Percentiles rank a stretch among this genome's conserved stretches.
phyloP scores from a whole-genome alignment of 768 basidiomycete genomes.

The Boletus barrowsii region DNA sequence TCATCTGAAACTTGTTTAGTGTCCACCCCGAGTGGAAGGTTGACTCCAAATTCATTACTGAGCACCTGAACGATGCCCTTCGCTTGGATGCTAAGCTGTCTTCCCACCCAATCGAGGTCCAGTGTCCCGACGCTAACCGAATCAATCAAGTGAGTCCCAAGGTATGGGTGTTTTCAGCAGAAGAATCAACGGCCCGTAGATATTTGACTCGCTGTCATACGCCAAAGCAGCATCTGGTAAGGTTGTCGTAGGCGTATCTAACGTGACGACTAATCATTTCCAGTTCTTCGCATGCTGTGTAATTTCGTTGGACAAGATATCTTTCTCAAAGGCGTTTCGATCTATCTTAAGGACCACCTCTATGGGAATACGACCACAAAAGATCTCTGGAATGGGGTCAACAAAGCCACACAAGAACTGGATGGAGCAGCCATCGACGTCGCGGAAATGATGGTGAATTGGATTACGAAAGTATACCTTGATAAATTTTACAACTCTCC shows the following conservation, averaged over 20 bases:
- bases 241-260: constrained; percentile 5
- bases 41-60: constrained; percentile 76
- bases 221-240: constrained; percentile 77
- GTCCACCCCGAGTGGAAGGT: constrained; percentile 86
- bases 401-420: constrained; percentile 56
- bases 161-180: background rate
- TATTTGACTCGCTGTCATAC: constrained; percentile 87
- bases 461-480: constrained; percentile 70
- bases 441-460: constrained; percentile 81
- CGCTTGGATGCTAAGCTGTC: constrained; percentile 80
- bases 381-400: constrained; percentile 87
- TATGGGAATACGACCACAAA: constrained; percentile 83
- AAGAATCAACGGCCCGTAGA: constrained; percentile 40
- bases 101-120: constrained; percentile 91
- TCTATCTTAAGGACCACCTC: constrained; percentile 86
- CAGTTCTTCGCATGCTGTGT: constrained; percentile 92
- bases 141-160: constrained; percentile 60
- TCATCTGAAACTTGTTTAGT: constrained; percentile 32
- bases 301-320: constrained; percentile 84
- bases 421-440: constrained; percentile 49
- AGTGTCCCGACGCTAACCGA: constrained; percentile 80
- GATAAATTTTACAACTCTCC: background rate
- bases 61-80: constrained; percentile 73
- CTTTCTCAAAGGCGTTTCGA: constrained; percentile 85
- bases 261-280: background rate